Evolutionary conservation across 192 early-diverging fungal genomes (phyloP).

Genomic region (Mortierella hygrophila): DNA sequence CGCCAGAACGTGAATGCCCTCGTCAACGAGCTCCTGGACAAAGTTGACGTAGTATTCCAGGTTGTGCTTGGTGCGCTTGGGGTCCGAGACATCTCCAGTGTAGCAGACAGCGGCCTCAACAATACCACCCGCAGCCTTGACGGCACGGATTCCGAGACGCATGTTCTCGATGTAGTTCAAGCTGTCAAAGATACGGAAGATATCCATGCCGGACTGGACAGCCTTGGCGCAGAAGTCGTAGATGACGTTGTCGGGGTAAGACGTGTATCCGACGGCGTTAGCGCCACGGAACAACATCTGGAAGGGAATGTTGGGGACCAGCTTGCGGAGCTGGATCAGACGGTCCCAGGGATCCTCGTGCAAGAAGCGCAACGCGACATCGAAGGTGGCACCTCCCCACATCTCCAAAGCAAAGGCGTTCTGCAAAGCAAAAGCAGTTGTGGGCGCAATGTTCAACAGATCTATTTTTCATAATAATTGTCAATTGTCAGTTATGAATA

Average conservation of each 20-base stretch:
- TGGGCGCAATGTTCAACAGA: conserved; percentile 83
- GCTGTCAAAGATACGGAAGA: conserved; percentile 98
- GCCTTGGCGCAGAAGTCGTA: conserved; percentile 97
- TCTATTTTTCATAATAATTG: conserved; percentile 32
- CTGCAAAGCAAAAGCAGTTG: conserved; percentile 88
- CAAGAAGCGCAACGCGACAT: conserved; percentile 96
- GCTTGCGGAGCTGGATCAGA: conserved; percentile 81
- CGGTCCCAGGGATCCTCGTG: conserved; percentile 98
- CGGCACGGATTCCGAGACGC: conserved; percentile 93
- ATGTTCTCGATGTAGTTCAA: conserved; percentile 98
- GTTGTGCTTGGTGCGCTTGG: conserved; percentile 85
- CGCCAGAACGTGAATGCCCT: conserved; percentile 93
- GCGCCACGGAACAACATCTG: conserved; percentile 99
- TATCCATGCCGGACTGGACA: conserved; percentile 89
- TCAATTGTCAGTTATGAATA: background rate
- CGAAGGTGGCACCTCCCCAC: conserved; percentile 99
- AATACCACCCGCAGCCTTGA: conserved; percentile 94
- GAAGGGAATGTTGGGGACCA: conserved; percentile 97
- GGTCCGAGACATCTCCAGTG: conserved; percentile 94
- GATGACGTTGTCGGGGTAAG: conserved; percentile 97
- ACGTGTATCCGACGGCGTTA: conserved; percentile 97
- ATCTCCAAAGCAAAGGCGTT: conserved; percentile 95
- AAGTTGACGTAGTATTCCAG: conserved; percentile 94
- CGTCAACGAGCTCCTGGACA: conserved; percentile 87
- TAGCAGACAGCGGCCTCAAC: conserved; percentile 94